Evolutionary conservation across 305 asterid genomes (phyloP), one percentile per base, ranked within the genome.

Genomic region (Fraxinus paxiana): DNA sequence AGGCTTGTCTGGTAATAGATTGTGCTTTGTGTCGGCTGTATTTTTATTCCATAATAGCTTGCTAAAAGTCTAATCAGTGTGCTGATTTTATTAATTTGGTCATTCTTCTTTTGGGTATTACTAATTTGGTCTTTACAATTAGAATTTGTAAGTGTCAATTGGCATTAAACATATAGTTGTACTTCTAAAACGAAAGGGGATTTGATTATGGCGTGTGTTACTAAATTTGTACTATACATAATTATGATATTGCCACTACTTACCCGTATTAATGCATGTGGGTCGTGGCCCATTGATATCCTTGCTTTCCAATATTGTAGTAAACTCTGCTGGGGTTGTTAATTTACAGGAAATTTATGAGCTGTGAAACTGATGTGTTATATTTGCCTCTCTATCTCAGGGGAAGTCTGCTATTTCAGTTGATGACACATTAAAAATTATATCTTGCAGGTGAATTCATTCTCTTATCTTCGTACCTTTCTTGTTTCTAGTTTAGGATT

Each of bases 401-500:
- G 97, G 87, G 12, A 87, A 84, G 63, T 89, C 95, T 81, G 91
- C 97, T 28, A 73, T 92, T 79, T 94, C 97, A 73, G 93, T 94
- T 75, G 97, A 91, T 72, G 97, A 90, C 73, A 90, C 96, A 6
- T 81, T 91, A 85, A 91, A 90, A 88, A 88, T 94, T 86, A 91
- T 90, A 81, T 38, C 86, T 79, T 94, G 97, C 95, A 90, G 94
- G 97, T 92, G 85, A 33, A 79, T 85, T 86, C 73, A 24, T 63
- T 79, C 18, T 75, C 5, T 37, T 38, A 2, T 76, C 31, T 76
- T 35, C 59, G 79, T 7, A 20, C 51, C 54, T 46, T 12, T 51
- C 61, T 8, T 28, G 7, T 37, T 46, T 54, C 41, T 18, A 26
- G 2, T 54, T 13, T 56, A 38, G 56, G 33, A 35, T 81, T 24